A percentile compares a stretch with the other conserved stretches of the same genome.
Conservation (phyloP, 2,329 filamentous ascomycete species). For the Penicillium oxalicum region DNA sequence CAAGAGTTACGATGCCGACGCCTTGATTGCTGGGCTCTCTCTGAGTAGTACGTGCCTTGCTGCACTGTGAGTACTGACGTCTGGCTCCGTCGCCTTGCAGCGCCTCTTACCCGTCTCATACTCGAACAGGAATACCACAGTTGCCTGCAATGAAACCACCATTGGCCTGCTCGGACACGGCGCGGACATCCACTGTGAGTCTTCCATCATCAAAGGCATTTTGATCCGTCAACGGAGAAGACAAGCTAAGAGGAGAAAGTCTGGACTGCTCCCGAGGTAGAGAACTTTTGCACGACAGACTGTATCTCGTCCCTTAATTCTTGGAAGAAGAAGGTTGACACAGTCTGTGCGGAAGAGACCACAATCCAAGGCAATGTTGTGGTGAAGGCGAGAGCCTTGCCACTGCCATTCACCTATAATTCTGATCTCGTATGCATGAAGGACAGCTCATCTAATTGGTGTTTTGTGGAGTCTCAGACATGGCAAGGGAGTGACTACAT, state of each 20-base stretch:
- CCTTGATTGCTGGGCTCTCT: background rate
- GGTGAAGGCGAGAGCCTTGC: background rate
- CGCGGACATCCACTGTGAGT: background rate
- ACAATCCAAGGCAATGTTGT: background rate
- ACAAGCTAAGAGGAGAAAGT: background rate
- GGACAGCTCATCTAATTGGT: constrained; percentile 2
- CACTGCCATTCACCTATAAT: constrained; percentile 1
- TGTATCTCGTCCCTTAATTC: background rate
- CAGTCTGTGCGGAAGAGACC: constrained; percentile 1
- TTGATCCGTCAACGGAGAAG: background rate
- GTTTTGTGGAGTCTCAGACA: background rate
- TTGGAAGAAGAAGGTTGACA: background rate
- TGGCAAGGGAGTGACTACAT: constrained; percentile 3
- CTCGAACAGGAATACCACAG: background rate
- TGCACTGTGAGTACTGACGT: background rate
- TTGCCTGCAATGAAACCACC: background rate
- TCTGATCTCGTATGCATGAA: background rate
- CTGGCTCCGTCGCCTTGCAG: background rate
- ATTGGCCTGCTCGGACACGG: background rate
- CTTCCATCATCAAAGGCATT: background rate
- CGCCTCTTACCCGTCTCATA: background rate
- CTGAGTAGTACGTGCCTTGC: background rate
- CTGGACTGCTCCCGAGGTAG: background rate
- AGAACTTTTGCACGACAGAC: background rate
- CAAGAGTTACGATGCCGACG: background rate